A percentile compares a stretch with the other conserved stretches of the same genome.
These are phyloP conservation scores for Epithemia pelagica DNA, from an alignment of 108 stramenopile species.

Conservation along the genomic window DNA sequence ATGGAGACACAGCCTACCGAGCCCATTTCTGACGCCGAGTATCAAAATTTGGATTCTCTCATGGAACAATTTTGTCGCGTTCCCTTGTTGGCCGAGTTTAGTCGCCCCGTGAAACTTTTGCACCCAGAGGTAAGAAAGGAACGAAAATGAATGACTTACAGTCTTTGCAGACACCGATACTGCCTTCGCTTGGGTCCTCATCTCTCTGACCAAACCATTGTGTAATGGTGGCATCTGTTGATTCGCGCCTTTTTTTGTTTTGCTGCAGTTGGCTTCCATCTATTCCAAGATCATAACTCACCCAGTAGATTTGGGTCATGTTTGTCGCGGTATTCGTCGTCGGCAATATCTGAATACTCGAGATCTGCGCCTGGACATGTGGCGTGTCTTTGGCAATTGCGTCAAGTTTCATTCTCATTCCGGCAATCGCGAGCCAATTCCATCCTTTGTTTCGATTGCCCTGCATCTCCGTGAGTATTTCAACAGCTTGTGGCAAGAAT, in stretches of 20 bases:
- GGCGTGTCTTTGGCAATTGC: constrained; percentile 87
- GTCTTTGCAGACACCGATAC: background rate
- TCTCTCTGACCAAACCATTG: background rate
- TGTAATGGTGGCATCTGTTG: background rate
- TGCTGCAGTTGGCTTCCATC: constrained; percentile 44
- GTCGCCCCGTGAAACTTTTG: constrained; percentile 72
- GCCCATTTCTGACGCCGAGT: constrained; percentile 62
- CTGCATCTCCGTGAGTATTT: constrained; percentile 80
- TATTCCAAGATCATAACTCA: constrained; percentile 82
- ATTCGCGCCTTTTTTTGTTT: background rate
- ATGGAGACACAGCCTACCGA: constrained; percentile 44
- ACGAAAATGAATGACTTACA: too few species aligned
- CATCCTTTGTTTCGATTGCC: constrained; percentile 76
- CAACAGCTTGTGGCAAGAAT: constrained; percentile 80
- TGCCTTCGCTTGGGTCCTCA: too few species aligned
- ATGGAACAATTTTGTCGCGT: constrained; percentile 83
- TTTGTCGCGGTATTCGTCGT: constrained; percentile 72
- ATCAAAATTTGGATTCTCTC: constrained; percentile 57
- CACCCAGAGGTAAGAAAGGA: constrained; percentile 84
- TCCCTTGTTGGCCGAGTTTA: constrained; percentile 83
- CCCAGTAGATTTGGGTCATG: constrained; percentile 73
- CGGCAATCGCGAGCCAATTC: constrained; percentile 71
- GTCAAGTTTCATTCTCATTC: constrained; percentile 80
- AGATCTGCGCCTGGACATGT: constrained; percentile 72
- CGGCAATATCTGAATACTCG: constrained; percentile 62